Percentiles rank a stretch among this genome's conserved stretches.
phyloP scores from a whole-genome alignment of 2,329 filamentous ascomycete genomes.

The Colletotrichum sublineola region DNA sequence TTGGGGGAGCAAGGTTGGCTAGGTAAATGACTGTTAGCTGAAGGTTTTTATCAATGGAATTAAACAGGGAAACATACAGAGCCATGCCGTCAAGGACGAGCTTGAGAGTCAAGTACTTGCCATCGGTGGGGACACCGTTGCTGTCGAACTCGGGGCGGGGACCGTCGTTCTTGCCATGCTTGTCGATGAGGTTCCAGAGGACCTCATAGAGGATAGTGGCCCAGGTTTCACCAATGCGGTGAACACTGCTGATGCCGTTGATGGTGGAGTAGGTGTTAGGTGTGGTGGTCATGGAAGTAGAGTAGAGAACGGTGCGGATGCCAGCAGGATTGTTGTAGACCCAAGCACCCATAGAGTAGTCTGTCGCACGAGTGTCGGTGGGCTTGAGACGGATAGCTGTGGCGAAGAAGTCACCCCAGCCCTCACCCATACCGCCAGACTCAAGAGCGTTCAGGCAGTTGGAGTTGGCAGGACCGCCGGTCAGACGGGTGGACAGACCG shows the following conservation, averaged over 20 bases:
- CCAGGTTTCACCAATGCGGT: constrained; percentile 66
- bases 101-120: constrained; percentile 65
- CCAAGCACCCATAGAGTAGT: constrained; percentile 66
- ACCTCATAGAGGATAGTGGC: constrained; percentile 67
- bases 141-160: constrained; percentile 56
- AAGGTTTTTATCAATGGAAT: no score
- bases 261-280: constrained; percentile 62
- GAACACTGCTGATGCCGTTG: constrained; percentile 56
- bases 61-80: constrained; percentile 49
- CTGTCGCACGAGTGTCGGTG: constrained; percentile 58
- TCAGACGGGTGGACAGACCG: constrained; percentile 69
- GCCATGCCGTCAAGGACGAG: constrained; percentile 66
- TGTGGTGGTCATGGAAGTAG: constrained; percentile 63
- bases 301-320: constrained; percentile 65
- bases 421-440: constrained; percentile 69
- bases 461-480: constrained; percentile 68
- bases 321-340: constrained; percentile 58
- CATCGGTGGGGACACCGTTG: constrained; percentile 64
- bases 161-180: constrained; percentile 63
- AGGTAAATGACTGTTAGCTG: not conserved
- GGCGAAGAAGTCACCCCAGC: constrained; percentile 70
- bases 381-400: constrained; percentile 62
- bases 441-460: constrained; percentile 62
- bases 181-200: constrained; percentile 70
- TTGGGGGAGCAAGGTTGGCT: constrained; percentile 68